Base-by-base conservation (phyloP, 106 monocot genomes). In the Posidonia australis region DNA sequence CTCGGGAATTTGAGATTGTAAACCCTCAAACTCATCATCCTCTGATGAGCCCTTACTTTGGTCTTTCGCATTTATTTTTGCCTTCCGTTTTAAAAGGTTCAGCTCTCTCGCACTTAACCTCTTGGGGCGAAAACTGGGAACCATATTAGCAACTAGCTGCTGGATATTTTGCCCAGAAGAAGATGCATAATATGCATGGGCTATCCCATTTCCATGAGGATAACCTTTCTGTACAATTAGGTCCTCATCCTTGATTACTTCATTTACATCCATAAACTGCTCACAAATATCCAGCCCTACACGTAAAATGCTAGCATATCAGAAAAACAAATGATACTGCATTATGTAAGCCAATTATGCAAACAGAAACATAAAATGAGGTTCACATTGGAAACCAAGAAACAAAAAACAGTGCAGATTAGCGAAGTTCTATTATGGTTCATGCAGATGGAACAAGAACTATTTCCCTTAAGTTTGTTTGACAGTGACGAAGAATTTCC, bases 191-290 rank as follows among this genome's bases (percentile, higher is more conserved):
- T 66, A 74, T 58, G 68, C 70, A 80, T 73, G 82, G 43, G 62
- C 58, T 36, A 65, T 29, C 46, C 76, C 90, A 77, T 77, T 89
- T 44, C 73, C 72, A 74, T 69, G 68, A 28, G 56, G 53, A 30
- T 81, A 74, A 64, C 51, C 68, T 56, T 72, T 83, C 48, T 78
- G 90, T n/a, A 77, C 52, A 52, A 96, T 68, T 74, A 96, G 87
- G 72, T 96, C 96, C 60, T 96, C 96, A 83, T 96, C 96, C 66
- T 53, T 90, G 16, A 96, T 87, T 78, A 96, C 80, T 46, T 96
- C 96, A 74, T 69, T 85, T 36, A 96, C 76, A 74, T 96, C 96
- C 90, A 96, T 96, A 75, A 90, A 96, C 54, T 90, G 96, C 77
- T 90, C 96, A 71, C 90, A 96, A 51, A 90, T 81, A 87, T 96